These are phyloP conservation scores for Apiospora rasikravindrae DNA, from an alignment of 2,329 filamentous ascomycete genomes.

Conservation along the genomic window DNA sequence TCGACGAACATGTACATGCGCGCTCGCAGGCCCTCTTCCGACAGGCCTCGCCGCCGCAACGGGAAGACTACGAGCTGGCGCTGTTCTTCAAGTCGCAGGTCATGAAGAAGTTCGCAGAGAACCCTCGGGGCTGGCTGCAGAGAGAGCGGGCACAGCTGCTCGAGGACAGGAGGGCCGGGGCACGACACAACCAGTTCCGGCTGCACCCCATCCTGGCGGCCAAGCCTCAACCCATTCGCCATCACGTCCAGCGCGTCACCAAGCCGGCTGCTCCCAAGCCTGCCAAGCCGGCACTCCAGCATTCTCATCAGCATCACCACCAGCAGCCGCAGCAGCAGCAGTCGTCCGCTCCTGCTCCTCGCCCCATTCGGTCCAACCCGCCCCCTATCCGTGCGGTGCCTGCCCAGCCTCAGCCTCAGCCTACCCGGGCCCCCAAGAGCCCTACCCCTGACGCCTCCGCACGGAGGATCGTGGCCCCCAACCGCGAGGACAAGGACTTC, in stretches of 20 bases:
- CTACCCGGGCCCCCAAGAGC: constrained; percentile 39
- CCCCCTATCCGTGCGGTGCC: constrained; percentile 36
- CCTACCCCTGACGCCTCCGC: constrained; percentile 55
- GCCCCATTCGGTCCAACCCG: constrained; percentile 37
- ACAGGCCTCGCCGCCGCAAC: constrained; percentile 51
- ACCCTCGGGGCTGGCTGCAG: constrained; percentile 54
- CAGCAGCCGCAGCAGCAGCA: constrained; percentile 35
- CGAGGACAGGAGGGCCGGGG: constrained; percentile 52
- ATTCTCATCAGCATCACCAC: background rate
- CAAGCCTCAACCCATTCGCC: constrained; percentile 41
- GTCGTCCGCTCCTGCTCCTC: constrained; percentile 32
- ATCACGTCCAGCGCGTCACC: constrained; percentile 39
- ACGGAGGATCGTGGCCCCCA: constrained; percentile 63
- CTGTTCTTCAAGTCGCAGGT: constrained; percentile 60
- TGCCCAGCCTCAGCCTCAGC: too few relatives aligned
- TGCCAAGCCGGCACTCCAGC: constrained; percentile 24
- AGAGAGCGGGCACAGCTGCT: constrained; percentile 56
- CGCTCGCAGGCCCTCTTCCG: constrained; percentile 50
- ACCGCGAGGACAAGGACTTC: constrained; percentile 84
- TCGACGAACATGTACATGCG: constrained; percentile 56
- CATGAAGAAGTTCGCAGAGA: constrained; percentile 48
- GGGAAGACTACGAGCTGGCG: constrained; percentile 59
- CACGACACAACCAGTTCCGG: constrained; percentile 42
- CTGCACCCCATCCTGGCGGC: background rate
- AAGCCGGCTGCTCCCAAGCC: constrained; percentile 39